These are phyloP conservation scores for Scheffersomyces stambukii DNA, from an alignment of 1,139 yeast genomes.

Conservation along the genomic window DNA sequence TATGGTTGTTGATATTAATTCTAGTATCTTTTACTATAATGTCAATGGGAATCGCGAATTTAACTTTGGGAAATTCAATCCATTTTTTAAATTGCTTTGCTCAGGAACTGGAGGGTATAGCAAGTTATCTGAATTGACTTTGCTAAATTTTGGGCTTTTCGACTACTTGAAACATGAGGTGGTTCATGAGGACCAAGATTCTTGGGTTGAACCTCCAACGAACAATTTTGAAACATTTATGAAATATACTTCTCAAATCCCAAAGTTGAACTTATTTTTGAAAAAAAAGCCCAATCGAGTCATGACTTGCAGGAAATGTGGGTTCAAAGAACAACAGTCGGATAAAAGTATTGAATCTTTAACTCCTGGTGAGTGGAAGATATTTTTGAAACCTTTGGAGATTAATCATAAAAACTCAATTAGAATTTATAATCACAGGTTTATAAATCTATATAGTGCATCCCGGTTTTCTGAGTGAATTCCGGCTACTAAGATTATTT, in stretches of 20 bases:
- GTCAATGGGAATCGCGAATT: constrained; percentile 19
- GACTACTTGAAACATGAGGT: constrained; percentile 20
- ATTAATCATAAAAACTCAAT: constrained; percentile 12
- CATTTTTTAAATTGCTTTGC: constrained; percentile 41
- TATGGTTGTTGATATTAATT: constrained; percentile 44
- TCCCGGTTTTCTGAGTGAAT: constrained; percentile 3
- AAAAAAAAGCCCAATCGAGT: constrained; percentile 17
- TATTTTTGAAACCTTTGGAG: constrained; percentile 22
- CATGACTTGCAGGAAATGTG: constrained; percentile 34
- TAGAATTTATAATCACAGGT: constrained; percentile 16
- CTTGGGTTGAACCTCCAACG: constrained; percentile 18
- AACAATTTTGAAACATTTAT: constrained; percentile 29
- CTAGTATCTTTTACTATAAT: constrained; percentile 49
- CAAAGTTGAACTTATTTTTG: constrained; percentile 18
- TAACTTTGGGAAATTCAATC: constrained; percentile 34
- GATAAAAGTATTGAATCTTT: constrained; percentile 15
- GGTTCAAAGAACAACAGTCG: constrained; percentile 17
- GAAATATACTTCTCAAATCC: constrained; percentile 21
- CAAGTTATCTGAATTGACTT: constrained; percentile 20
- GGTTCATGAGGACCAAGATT: constrained; percentile 12
- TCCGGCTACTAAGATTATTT: no score
- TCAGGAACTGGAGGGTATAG: constrained; percentile 34
- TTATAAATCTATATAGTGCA: constrained; percentile 9
- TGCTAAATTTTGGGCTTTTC: constrained; percentile 33
- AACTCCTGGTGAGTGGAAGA: constrained; percentile 24